phyloP scores from a whole-genome alignment of 2,329 filamentous ascomycete species.

The Coniochaeta prunicola region DNA sequence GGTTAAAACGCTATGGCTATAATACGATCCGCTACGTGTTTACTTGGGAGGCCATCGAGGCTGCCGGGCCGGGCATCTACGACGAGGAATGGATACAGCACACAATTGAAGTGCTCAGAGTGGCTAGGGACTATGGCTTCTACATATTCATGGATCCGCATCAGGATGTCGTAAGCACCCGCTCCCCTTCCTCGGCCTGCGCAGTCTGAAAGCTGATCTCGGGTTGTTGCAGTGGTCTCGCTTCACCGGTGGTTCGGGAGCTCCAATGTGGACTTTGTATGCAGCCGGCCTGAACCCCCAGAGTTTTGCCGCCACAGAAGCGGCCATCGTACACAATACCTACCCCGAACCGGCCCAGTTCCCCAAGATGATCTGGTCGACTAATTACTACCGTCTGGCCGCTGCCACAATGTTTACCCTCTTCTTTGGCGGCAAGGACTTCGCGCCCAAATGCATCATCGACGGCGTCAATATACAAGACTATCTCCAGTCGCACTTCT shows the following conservation, averaged over 20 bases:
- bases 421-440: conserved; percentile 86
- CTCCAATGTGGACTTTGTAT: conserved; percentile 96
- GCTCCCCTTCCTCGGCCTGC: neutral
- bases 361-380: conserved; percentile 99
- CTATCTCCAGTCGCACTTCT: conserved; percentile 81
- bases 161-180: conserved; percentile 71
- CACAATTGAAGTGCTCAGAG: conserved; percentile 75
- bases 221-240: conserved; percentile 66
- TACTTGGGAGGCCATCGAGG: conserved; percentile 98
- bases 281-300: conserved; percentile 86
- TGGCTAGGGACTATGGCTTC: conserved; percentile 86
- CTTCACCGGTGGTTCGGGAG: conserved; percentile 88
- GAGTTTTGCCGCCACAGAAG: conserved; percentile 78
- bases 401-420: conserved; percentile 89
- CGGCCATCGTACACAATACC: conserved; percentile 90
- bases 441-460: conserved; percentile 93
- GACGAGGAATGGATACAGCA: conserved; percentile 91
- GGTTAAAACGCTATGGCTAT: conserved; percentile 84
- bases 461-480: conserved; percentile 95
- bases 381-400: conserved; percentile 85
- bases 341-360: conserved; percentile 79
- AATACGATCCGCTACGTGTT: conserved; percentile 96
- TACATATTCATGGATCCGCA: conserved; percentile 99
- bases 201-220: conserved; percentile 4
- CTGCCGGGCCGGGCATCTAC: conserved; percentile 81